Conservation (phyloP, 441 rosid genomes). For the Pelargonium myrrhifolium region DNA sequence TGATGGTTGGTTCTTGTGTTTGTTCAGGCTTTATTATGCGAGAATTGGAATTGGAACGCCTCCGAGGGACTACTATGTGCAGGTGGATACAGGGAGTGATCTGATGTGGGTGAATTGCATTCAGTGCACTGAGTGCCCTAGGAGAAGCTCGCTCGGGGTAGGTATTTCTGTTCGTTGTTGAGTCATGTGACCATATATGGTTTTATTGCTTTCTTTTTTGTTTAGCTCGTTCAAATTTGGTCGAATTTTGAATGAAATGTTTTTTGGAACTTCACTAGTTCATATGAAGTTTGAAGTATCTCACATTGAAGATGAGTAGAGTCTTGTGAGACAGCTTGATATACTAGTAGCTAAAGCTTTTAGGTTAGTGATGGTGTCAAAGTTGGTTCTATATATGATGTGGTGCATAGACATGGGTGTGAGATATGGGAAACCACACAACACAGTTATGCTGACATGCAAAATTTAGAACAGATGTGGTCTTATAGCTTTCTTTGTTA, state of each 20-base stretch:
- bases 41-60: constrained; percentile 91
- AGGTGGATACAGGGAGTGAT: constrained; percentile 96
- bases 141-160: constrained; percentile 89
- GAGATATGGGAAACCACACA: too few species aligned
- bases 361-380: too few species aligned
- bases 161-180: background rate
- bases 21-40: constrained; percentile 71
- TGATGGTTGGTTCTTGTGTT: background rate
- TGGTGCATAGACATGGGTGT: too few species aligned
- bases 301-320: too few species aligned
- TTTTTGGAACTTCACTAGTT: background rate
- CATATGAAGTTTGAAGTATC: background rate
- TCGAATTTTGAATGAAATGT: too few species aligned
- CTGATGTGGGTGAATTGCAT: constrained; percentile 96
- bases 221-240: too few species aligned
- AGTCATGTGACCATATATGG: background rate
- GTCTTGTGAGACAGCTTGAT: too few species aligned
- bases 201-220: background rate
- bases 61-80: constrained; percentile 81
- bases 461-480: background rate
- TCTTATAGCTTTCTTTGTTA: background rate
- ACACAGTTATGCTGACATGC: too few species aligned
- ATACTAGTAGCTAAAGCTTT: too few species aligned
- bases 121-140: constrained; percentile 77
- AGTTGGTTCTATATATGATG: too few species aligned